These are phyloP conservation scores for Xerocomus minutiporus DNA, from an alignment of 1,284 basidiomycete genomes.

Conservation along the genomic window DNA sequence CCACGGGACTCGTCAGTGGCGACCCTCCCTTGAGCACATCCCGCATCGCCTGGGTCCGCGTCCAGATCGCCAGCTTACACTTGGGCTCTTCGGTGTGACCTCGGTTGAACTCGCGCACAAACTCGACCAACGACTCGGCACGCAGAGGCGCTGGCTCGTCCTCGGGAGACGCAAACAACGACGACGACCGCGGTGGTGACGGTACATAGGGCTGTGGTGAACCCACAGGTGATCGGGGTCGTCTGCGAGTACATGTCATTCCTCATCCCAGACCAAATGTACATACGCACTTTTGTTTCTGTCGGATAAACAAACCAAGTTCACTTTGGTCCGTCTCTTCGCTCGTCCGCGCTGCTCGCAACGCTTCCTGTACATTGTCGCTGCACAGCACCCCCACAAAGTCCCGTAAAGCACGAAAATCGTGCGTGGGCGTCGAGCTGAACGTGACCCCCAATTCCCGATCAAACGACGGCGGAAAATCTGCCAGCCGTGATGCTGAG, in stretches of 20 bases:
- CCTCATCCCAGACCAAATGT: background rate
- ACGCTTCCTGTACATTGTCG: conserved; percentile 49
- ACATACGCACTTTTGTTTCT: conserved; percentile 48
- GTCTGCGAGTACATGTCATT: conserved; percentile 33
- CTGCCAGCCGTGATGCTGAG: conserved; percentile 20
- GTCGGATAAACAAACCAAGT: conserved; percentile 40
- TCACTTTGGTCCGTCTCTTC: conserved; percentile 46
- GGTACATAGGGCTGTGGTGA: conserved; percentile 56
- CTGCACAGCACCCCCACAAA: conserved; percentile 44
- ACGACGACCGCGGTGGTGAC: conserved; percentile 35
- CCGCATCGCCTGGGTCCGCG: conserved; percentile 30
- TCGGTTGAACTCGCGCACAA: conserved; percentile 51
- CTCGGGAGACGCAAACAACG: conserved; percentile 41
- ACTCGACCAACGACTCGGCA: conserved; percentile 43
- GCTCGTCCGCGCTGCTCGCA: conserved; percentile 48
- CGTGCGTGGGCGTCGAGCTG: conserved; percentile 22
- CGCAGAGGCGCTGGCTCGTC: conserved; percentile 36
- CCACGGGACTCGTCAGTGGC: conserved; percentile 32
- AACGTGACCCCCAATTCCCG: conserved; percentile 30
- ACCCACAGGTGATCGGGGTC: conserved; percentile 48
- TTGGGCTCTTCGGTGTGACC: conserved; percentile 12
- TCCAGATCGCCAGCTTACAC: conserved; percentile 50
- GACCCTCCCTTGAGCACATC: conserved; percentile 13
- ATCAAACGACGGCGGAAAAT: conserved; percentile 28
- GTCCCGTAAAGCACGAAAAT: conserved; percentile 43